Percentiles rank a stretch among this genome's conserved stretches.
Conservation (phyloP, 768 basidiomycete species). For the Tricholoma furcatifolium region DNA sequence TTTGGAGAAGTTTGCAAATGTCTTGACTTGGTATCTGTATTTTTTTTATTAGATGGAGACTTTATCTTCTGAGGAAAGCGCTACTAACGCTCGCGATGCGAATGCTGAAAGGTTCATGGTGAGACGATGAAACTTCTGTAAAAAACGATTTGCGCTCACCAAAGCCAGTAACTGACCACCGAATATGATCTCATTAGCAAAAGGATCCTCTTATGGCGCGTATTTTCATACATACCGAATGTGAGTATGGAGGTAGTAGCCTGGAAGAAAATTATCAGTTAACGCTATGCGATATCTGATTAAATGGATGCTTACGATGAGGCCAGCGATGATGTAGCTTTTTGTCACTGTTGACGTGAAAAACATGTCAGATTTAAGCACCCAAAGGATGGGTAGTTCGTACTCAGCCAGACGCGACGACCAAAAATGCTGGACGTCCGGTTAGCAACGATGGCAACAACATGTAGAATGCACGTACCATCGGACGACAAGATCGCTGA, state of each 20-base stretch:
- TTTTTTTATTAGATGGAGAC: not conserved
- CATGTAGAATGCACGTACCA: constrained; percentile 19
- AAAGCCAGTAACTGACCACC: constrained; percentile 15
- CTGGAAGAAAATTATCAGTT: not conserved
- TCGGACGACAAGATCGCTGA: constrained; percentile 30
- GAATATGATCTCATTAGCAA: not conserved
- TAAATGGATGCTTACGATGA: constrained; percentile 17
- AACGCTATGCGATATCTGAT: not conserved
- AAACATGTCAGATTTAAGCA: not conserved
- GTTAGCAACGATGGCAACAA: not conserved
- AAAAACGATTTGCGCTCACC: constrained; percentile 8
- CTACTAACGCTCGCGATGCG: constrained; percentile 27
- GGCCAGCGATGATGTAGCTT: constrained; percentile 14
- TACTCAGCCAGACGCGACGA: constrained; percentile 27
- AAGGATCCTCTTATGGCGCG: not conserved
- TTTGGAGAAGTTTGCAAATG: constrained; percentile 24
- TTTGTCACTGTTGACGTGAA: constrained; percentile 14
- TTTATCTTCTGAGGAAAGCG: not conserved
- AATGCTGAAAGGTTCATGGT: constrained; percentile 20
- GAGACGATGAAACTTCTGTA: not conserved
- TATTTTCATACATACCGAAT: constrained; percentile 13
- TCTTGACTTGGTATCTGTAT: constrained; percentile 21
- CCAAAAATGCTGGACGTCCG: constrained; percentile 21
- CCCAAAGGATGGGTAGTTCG: not conserved
- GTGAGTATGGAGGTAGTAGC: constrained; percentile 13